phyloP scores from a whole-genome alignment of 768 basidiomycete species.

The Lactarius hengduanensis region DNA sequence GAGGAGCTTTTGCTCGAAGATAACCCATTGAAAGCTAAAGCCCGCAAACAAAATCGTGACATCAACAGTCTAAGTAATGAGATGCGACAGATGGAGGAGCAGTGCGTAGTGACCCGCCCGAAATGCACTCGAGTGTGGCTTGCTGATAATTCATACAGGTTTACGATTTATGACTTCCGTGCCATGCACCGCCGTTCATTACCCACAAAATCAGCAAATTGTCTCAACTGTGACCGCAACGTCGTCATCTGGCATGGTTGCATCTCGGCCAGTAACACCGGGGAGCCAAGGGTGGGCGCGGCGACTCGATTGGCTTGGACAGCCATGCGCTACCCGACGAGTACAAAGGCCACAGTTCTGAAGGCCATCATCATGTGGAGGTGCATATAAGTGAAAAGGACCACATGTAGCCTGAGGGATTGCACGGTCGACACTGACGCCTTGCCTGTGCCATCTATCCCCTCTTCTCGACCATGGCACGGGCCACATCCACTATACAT shows the following conservation, averaged over 20 bases:
- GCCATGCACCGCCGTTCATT: conserved; percentile 86
- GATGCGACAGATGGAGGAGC: conserved; percentile 98
- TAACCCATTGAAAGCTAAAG: conserved; percentile 93
- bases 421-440: background rate
- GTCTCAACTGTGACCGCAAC: conserved; percentile 68
- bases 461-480: background rate
- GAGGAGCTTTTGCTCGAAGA: conserved; percentile 96
- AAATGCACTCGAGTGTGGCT: conserved; percentile 11
- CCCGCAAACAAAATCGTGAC: conserved; percentile 88
- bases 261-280: conserved; percentile 72
- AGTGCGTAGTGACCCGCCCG: conserved; percentile 52
- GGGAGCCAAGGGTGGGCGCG: conserved; percentile 6
- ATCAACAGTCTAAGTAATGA: conserved; percentile 76
- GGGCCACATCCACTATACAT: background rate
- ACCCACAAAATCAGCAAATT: conserved; percentile 74
- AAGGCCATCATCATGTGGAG: conserved; percentile 12
- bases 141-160: conserved; percentile 46
- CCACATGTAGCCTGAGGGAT: background rate
- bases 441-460: background rate
- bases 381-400: conserved; percentile 18
- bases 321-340: conserved; percentile 19
- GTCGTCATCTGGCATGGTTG: conserved; percentile 65
- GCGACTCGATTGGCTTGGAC: conserved; percentile 27
- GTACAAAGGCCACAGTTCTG: conserved; percentile 13
- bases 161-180: conserved; percentile 89